phyloP scores from a whole-genome alignment of 306 rosid species.

The Begonia masoniana region DNA sequence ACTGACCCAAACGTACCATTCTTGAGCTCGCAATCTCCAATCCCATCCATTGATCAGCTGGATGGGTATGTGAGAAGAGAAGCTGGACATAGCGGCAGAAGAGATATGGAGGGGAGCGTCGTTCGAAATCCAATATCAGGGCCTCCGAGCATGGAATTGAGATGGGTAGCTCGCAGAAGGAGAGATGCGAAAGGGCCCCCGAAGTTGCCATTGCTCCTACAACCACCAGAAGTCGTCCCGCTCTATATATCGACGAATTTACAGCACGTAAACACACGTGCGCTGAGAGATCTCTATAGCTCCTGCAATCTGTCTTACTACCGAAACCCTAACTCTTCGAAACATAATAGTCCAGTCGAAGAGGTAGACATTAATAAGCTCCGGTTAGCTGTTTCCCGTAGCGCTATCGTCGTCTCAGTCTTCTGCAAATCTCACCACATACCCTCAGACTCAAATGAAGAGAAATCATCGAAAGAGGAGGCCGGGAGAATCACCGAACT shows the following conservation, averaged over 20 bases:
- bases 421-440: slow-evolving; percentile 40
- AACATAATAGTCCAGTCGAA: slow-evolving; percentile 9
- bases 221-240: slow-evolving; percentile 12
- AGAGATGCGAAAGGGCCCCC: background rate
- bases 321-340: slow-evolving; percentile 23
- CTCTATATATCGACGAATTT: slow-evolving; percentile 46
- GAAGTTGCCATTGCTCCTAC: slow-evolving; percentile 1
- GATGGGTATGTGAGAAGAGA: background rate
- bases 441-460: background rate
- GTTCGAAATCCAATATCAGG: background rate
- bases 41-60: too few species aligned
- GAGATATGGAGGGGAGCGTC: slow-evolving; percentile 1
- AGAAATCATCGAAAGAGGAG: background rate
- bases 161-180: slow-evolving; percentile 25
- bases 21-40: too few species aligned
- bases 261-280: slow-evolving; percentile 33
- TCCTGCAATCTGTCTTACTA: slow-evolving; percentile 41
- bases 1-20: too few species aligned
- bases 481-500: slow-evolving; percentile 6
- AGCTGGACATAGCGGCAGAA: background rate
- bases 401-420: slow-evolving; percentile 55
- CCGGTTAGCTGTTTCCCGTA: slow-evolving; percentile 53
- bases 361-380: slow-evolving; percentile 42
- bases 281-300: slow-evolving; percentile 36
- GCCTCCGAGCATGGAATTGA: slow-evolving; percentile 30